phyloP scores from a whole-genome alignment of 2,329 filamentous ascomycete species.

The Hypoxylon sp. region DNA sequence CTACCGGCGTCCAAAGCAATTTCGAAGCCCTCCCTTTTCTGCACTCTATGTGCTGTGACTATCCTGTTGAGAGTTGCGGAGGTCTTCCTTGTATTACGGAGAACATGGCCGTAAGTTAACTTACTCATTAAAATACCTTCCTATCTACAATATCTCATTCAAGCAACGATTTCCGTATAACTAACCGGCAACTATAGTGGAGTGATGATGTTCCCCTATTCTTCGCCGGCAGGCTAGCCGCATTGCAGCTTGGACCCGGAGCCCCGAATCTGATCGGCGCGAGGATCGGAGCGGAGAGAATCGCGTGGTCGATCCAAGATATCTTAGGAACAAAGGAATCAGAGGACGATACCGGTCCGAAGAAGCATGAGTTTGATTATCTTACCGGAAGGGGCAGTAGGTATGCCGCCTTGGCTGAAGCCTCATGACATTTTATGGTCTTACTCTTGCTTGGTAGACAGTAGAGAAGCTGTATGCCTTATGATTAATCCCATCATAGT shows the following conservation, averaged over 20 bases:
- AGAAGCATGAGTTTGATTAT: slow-evolving; percentile 45
- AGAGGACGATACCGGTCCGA: slow-evolving; percentile 23
- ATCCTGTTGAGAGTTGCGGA: slow-evolving; percentile 69
- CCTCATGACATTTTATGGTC: no score
- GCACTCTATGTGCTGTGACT: slow-evolving; percentile 62
- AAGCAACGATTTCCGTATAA: background rate
- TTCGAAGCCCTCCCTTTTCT: slow-evolving; percentile 69
- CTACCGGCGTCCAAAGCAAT: slow-evolving; percentile 75
- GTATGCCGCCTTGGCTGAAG: slow-evolving; percentile 46
- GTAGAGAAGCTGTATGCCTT: no score
- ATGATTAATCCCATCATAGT: no score
- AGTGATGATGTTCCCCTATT: slow-evolving; percentile 76
- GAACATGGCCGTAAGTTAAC: slow-evolving; percentile 63
- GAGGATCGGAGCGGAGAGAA: slow-evolving; percentile 75
- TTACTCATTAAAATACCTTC: background rate
- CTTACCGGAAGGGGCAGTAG: slow-evolving; percentile 53
- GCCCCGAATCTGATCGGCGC: slow-evolving; percentile 79
- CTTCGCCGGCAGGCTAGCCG: slow-evolving; percentile 72
- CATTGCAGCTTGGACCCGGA: slow-evolving; percentile 73
- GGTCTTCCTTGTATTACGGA: slow-evolving; percentile 79
- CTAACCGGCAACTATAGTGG: no score
- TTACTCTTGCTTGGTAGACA: no score
- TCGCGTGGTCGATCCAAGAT: slow-evolving; percentile 75
- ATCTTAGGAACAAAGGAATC: slow-evolving; percentile 52
- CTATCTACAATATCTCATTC: background rate